Base-by-base conservation (phyloP, 176 grass and related monocot genomes). In the Oryza nivara region DNA sequence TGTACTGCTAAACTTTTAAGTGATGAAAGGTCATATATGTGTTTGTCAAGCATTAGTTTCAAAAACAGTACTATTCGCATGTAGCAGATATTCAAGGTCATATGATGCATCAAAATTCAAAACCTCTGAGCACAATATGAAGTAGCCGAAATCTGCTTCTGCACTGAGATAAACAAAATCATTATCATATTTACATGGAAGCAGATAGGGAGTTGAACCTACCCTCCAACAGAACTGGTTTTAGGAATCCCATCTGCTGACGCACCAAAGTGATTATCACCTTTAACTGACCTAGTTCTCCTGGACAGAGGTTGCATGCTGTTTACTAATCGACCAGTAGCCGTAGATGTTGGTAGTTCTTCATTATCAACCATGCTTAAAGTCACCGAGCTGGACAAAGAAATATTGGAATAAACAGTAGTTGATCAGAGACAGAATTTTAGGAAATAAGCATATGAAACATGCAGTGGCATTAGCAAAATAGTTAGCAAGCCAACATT, bases 251-350 rank as follows among this genome's bases (percentile, higher is more conserved):
- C 91, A 80, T 91, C 89, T 74, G 85, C 32, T 17, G 40, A 15
- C 63, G 85, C 75, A 36, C 89, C 78, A 72, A 90, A 85, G 60
- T 89, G 80, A 88, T 78, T 92, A 58, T 94, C 89, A 77, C 80
- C 88, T 92, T 90, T 98, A 70, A 95, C 82, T 86, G 85, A 89
- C 72, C 84, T 89, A 74, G 87, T 90, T 87, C 85, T 98, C 89
- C 93, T 92, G 49, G 96, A 94, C 71, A 90, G 65, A 86, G 91
- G 90, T 25, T 92, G 95, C 70, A 82, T 80, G 72, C 74, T 84
- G 82, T 83, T 92, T 86, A 87, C 61, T 83, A 91, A 87, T 64
- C 75, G 71, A 20, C 88, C 91, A 74, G 81, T 54, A 17, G 82
- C 82, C 74, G 81, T 79, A 83, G 83, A 84, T 77, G 81, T 87